Conservation (phyloP, 2,329 filamentous ascomycete genomes). For the Allantophomopsis lycopodina region DNA sequence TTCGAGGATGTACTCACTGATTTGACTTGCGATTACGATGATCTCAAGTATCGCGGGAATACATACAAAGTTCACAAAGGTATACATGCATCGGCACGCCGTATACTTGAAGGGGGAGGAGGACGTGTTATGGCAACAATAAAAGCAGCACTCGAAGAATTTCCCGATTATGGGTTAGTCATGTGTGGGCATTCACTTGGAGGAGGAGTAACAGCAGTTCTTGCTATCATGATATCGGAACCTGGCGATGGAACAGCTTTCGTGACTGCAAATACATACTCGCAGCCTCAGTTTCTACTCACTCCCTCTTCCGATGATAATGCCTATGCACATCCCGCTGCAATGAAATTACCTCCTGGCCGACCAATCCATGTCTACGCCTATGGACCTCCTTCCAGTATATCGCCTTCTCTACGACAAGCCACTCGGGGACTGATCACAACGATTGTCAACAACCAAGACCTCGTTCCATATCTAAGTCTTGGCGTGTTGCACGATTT, state of each 20-base stretch:
- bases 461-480: slow-evolving; percentile 61
- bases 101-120: slow-evolving; percentile 32
- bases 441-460: slow-evolving; percentile 58
- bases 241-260: slow-evolving; percentile 28
- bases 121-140: slow-evolving; percentile 36
- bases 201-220: slow-evolving; percentile 37
- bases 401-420: slow-evolving; percentile 55
- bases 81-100: slow-evolving; percentile 37
- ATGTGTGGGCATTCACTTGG: slow-evolving; percentile 40
- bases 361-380: slow-evolving; percentile 69
- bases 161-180: slow-evolving; percentile 38
- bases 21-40: slow-evolving; percentile 42
- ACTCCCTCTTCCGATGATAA: slow-evolving; percentile 41
- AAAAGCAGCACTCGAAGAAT: slow-evolving; percentile 35
- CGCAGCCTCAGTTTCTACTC: slow-evolving; percentile 59
- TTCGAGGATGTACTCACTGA: slow-evolving; percentile 43
- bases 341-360: slow-evolving; percentile 45
- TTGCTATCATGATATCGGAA: slow-evolving; percentile 38
- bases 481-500: slow-evolving; percentile 64
- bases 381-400: slow-evolving; percentile 61
- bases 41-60: slow-evolving; percentile 30
- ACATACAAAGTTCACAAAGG: slow-evolving; percentile 41
- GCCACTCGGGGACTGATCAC: slow-evolving; percentile 64
- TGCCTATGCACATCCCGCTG: slow-evolving; percentile 25
- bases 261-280: slow-evolving; percentile 47